A percentile compares a stretch with the other conserved stretches of the same genome.
Conservation (phyloP, 345 rosid species). For the Eucalyptus cloeziana region DNA sequence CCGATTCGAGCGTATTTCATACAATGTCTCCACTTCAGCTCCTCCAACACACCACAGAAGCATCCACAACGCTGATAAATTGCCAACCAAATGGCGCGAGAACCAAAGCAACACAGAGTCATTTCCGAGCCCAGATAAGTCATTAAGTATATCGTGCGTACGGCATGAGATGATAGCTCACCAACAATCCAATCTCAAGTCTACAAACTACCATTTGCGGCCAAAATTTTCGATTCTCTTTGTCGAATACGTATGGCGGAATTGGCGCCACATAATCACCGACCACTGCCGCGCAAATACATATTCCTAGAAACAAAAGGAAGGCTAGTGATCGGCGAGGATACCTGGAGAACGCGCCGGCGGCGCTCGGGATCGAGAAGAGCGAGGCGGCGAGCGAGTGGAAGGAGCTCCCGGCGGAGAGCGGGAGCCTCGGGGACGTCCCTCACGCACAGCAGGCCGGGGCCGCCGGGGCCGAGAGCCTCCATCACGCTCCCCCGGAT, state of each 20-base stretch:
- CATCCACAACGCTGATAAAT: background rate
- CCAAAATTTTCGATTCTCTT: background rate
- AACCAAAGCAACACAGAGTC: background rate
- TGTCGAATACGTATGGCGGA: background rate
- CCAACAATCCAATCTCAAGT: background rate
- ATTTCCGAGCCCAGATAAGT: background rate
- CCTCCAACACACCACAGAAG: background rate
- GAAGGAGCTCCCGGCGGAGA: conserved; percentile 59
- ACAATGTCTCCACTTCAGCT: background rate
- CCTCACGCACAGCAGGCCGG: conserved; percentile 59
- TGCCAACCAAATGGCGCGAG: background rate
- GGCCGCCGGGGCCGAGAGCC: conserved; percentile 63
- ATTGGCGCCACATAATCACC: background rate
- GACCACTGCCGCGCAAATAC: background rate
- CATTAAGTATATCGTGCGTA: background rate
- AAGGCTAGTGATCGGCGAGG: background rate
- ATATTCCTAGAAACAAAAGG: background rate
- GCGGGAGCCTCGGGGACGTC: conserved; percentile 38
- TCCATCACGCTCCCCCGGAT: conserved; percentile 38
- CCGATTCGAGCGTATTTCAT: background rate
- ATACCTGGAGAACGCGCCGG: conserved; percentile 56
- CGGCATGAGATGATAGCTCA: background rate
- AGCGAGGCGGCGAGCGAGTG: conserved; percentile 52
- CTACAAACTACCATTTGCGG: background rate
- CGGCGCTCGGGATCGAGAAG: conserved; percentile 47